Evolutionary conservation across 768 basidiomycete genomes (phyloP).

Genomic region (Lactifluus pinguis): DNA sequence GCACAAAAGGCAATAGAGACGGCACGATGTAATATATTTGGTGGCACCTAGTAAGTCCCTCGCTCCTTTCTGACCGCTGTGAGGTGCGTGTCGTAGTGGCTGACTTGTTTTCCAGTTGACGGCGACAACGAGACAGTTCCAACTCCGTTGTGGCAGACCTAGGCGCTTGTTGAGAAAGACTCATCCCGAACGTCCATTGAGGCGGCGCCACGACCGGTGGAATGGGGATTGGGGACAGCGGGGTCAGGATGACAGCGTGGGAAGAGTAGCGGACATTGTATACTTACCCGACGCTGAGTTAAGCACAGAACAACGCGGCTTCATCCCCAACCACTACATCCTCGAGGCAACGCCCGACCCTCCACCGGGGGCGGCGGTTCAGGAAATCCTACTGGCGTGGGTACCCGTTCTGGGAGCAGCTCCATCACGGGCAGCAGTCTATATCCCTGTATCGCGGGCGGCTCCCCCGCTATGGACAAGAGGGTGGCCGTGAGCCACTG

Average conservation of each 20-base stretch:
- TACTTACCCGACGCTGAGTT: no score
- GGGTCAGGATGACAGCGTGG: no score
- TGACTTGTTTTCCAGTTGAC: constrained; percentile 24
- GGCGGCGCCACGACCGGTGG: neutral
- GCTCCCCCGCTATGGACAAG: neutral
- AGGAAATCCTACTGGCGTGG: neutral
- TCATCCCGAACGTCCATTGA: neutral
- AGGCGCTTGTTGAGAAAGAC: neutral
- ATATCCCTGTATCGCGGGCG: neutral
- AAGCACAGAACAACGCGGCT: no score
- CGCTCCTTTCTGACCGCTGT: constrained; percentile 26
- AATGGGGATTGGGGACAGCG: no score
- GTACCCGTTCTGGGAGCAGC: neutral
- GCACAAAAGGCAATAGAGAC: constrained; percentile 31
- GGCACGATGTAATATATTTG: constrained; percentile 30
- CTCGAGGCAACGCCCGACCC: no score
- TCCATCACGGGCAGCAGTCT: neutral
- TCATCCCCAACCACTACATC: no score
- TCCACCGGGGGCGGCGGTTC: no score
- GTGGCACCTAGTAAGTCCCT: constrained; percentile 50
- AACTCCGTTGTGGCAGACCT: neutral
- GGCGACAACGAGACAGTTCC: neutral
- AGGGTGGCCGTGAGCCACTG: neutral
- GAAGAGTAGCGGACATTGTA: no score
- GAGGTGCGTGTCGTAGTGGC: constrained; percentile 31